Evolutionary conservation across 2,329 filamentous ascomycete genomes (phyloP).

Genomic region (Aureobasidium lini): DNA sequence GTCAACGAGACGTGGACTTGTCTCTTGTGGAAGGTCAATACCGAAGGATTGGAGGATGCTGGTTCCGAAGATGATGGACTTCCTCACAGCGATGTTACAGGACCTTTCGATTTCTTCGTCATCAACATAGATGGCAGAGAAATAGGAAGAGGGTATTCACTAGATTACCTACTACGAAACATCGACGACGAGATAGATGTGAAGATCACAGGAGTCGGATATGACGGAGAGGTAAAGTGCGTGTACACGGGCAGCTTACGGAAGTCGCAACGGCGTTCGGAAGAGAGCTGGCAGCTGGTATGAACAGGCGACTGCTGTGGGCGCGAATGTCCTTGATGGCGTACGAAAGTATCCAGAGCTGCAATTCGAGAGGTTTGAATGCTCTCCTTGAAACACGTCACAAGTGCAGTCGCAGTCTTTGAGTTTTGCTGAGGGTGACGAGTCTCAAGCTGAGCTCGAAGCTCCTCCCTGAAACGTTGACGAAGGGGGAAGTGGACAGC

Average conservation of each 20-base stretch:
- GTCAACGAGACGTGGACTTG: neutral
- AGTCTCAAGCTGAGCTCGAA: neutral
- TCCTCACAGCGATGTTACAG: conserved; percentile 29
- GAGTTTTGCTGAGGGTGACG: neutral
- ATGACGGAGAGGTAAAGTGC: conserved; percentile 22
- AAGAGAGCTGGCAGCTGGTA: conserved; percentile 9
- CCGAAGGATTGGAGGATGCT: neutral
- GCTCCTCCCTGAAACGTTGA: neutral
- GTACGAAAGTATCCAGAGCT: too few relatives aligned
- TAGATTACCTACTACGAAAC: conserved; percentile 18
- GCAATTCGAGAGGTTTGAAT: too few relatives aligned
- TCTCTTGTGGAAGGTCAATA: neutral
- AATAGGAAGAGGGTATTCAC: conserved; percentile 26
- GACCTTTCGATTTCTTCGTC: conserved; percentile 28
- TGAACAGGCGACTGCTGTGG: neutral
- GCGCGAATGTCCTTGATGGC: too few relatives aligned
- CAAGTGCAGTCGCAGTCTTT: neutral
- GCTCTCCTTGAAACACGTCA: too few relatives aligned
- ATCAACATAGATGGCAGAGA: conserved; percentile 21
- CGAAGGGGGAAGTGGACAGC: neutral
- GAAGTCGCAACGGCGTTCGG: neutral
- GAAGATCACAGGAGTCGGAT: conserved; percentile 23
- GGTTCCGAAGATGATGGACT: conserved; percentile 10
- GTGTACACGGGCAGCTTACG: neutral
- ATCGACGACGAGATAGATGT: conserved; percentile 12